Percentiles rank a stretch among this genome's conserved stretches.
Evolutionary conservation across 202 grass and related monocot genomes (phyloP).

Genomic region (Carex arenaria): DNA sequence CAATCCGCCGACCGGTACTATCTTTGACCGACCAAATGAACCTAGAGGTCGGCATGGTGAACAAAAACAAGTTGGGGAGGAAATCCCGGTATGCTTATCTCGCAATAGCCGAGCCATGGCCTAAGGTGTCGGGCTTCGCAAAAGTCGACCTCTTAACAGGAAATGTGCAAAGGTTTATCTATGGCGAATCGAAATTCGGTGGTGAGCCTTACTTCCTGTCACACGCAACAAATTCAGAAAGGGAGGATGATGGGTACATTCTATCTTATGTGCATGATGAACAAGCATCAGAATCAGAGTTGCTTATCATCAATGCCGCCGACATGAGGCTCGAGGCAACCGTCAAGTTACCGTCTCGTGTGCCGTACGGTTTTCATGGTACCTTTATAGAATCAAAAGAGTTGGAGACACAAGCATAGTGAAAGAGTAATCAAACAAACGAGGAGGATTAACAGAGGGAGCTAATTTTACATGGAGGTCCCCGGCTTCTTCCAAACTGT

Average conservation of each 20-base stretch:
- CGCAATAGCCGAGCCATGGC: slow-evolving; percentile 88
- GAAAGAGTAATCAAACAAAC: neutral
- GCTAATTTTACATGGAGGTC: neutral
- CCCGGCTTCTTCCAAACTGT: neutral
- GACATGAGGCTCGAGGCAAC: slow-evolving; percentile 77
- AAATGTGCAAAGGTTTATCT: slow-evolving; percentile 41
- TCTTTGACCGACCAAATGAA: slow-evolving; percentile 31
- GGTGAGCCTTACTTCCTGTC: slow-evolving; percentile 86
- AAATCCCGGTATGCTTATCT: slow-evolving; percentile 70
- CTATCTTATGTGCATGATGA: slow-evolving; percentile 66
- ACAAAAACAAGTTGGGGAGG: slow-evolving; percentile 52
- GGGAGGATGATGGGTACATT: slow-evolving; percentile 81
- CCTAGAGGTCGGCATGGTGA: slow-evolving; percentile 91
- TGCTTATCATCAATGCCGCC: slow-evolving; percentile 60
- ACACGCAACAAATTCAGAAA: slow-evolving; percentile 20
- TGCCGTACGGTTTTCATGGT: slow-evolving; percentile 93
- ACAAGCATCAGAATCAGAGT: slow-evolving; percentile 39
- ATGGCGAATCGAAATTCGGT: slow-evolving; percentile 57
- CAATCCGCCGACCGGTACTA: slow-evolving; percentile 50
- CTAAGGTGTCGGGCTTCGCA: slow-evolving; percentile 85
- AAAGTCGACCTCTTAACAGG: slow-evolving; percentile 79
- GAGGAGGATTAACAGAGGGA: neutral
- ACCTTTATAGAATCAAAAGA: slow-evolving; percentile 62
- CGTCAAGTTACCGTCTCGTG: slow-evolving; percentile 64
- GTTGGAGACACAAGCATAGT: slow-evolving; percentile 51